phyloP scores from a whole-genome alignment of 225 moss, liverwort and hornwort genomes.

The Marchantia paleacea region DNA sequence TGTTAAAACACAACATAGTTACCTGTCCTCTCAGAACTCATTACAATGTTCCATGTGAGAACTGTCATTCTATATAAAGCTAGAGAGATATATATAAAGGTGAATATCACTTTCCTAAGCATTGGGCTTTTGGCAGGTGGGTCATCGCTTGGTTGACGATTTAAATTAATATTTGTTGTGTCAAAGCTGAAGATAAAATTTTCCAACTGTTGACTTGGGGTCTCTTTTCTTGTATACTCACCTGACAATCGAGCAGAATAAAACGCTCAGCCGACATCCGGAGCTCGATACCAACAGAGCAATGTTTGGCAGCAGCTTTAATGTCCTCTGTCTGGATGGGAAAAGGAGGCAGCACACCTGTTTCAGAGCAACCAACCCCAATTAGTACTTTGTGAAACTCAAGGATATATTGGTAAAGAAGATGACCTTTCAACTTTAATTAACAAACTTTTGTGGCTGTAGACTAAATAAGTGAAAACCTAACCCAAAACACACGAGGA shows the following conservation, averaged over 20 bases:
- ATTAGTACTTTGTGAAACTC: background rate
- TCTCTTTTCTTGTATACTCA: background rate
- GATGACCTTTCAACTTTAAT: background rate
- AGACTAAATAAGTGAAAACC: background rate
- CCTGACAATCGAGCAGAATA: conserved; percentile 89
- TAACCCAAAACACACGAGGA: background rate
- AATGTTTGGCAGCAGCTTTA: conserved; percentile 74
- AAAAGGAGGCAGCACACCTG: conserved; percentile 83
- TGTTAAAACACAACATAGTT: no score
- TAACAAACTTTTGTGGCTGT: background rate
- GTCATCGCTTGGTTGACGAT: no score
- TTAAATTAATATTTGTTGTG: no score
- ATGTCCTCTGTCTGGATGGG: conserved; percentile 77
- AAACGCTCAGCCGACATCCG: conserved; percentile 85
- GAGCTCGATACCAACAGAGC: conserved; percentile 90
- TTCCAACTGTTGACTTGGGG: background rate
- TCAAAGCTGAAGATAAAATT: background rate
- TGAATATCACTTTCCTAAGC: no score
- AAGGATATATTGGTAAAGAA: background rate
- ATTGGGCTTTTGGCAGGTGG: no score
- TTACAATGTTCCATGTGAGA: no score
- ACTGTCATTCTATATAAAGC: no score
- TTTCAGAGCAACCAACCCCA: background rate
- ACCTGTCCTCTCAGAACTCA: no score
- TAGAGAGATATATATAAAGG: no score